phyloP scores from a whole-genome alignment of 169 alveolate genomes.

The Neospora caninum region DNA sequence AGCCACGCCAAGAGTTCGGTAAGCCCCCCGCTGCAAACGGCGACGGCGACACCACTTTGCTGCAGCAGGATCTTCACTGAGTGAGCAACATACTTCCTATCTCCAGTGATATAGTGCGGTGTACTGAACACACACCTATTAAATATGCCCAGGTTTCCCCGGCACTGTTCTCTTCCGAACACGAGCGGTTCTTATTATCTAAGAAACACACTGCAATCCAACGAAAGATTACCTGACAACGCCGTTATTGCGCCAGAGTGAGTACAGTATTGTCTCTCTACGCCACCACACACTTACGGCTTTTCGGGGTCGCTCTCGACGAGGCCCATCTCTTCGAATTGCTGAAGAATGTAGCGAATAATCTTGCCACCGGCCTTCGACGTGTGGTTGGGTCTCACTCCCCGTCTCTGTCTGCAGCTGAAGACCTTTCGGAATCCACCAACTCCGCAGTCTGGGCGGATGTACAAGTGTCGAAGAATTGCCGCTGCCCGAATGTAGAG shows the following conservation, averaged over 20 bases:
- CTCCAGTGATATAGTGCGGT: no score
- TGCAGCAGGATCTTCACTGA: no score
- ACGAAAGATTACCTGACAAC: no score
- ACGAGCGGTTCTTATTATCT: no score
- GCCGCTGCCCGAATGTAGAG: constrained; percentile 96
- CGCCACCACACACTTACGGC: constrained; percentile 29
- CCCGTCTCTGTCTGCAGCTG: constrained; percentile 93
- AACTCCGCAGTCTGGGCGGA: constrained; percentile 94
- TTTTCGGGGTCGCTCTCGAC: constrained; percentile 90
- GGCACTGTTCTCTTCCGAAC: no score
- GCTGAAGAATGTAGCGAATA: constrained; percentile 93
- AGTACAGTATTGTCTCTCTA: no score
- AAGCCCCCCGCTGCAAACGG: background rate
- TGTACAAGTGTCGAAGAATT: constrained; percentile 93
- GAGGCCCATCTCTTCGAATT: constrained; percentile 92
- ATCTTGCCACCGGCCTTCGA: constrained; percentile 93
- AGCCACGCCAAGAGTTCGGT: background rate
- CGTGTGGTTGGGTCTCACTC: constrained; percentile 91
- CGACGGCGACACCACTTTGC: background rate
- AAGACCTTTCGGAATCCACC: constrained; percentile 91
- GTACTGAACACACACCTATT: no score
- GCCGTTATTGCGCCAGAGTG: no score
- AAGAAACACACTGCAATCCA: no score
- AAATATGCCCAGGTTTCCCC: no score
- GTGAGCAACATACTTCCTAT: no score